Base-by-base conservation (phyloP, 1,284 basidiomycete genomes). In the Violaceomyces palustris region DNA sequence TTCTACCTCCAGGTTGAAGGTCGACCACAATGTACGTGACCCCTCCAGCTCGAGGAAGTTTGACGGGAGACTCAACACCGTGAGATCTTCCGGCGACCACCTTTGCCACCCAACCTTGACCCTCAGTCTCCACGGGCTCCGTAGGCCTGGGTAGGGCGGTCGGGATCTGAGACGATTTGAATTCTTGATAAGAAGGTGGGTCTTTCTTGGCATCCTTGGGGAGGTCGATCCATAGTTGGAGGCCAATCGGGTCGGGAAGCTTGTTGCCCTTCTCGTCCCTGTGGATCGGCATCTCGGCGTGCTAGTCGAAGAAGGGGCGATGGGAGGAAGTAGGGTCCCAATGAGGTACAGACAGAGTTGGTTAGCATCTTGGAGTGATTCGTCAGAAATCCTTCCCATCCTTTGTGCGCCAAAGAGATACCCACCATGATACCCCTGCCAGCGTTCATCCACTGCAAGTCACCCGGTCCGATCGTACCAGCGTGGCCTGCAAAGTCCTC, bases 181-280 rank as follows among this genome's bases (percentile, higher is more conserved):
- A 74, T 62, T 80, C 79, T 55, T 80, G 78, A 68, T 80, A 80
- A 11, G 63, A 66, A 4, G 79, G 77, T 18, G 77, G 74, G 45
- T 84, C 81, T 81, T 91, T 86, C 75, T 96, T 97, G 74, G 82
- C 81, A 75, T 86, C 72, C 62, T 85, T 84, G 0, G 92, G 93
- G 14, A 97, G 78, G 75, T 96, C 92, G 34, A 96, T 78, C 93
- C 92, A 96, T 21, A 97, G 81, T 68, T 97, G 92, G 29, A 97
- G 77, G 6, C 89, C 92, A 23, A 67, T 79, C 69, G 64, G 90
- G 80, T 72, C 87, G 76, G 86, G 83, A 4, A 69, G 35, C 28
- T 56, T 55, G 29, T 59, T 56, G 6, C 65, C 64, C 2, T 77
- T 54, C n/a, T 82, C 83, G 18, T 78, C 75, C 6, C 77, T 82